These are phyloP conservation scores for Artemisia argyi DNA, from an alignment of 129 eudicot genomes.

Conservation along the genomic window DNA sequence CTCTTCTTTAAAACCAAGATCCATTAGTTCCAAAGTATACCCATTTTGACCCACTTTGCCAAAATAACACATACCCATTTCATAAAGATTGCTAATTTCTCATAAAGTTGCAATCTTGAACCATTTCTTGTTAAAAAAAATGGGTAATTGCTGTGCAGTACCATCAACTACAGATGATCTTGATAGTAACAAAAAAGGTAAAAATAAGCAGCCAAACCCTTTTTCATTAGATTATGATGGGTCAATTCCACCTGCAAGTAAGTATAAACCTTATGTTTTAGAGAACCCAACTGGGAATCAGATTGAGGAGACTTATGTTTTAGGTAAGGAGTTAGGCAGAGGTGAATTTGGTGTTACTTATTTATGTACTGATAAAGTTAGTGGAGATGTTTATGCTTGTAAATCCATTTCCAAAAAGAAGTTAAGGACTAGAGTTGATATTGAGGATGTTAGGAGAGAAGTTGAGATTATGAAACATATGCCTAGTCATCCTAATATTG, in stretches of 20 bases:
- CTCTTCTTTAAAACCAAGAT: conserved; percentile 5
- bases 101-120: not conserved
- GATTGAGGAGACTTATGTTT: conserved; percentile 55
- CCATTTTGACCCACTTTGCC: conserved; percentile 11
- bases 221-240: conserved; percentile 57
- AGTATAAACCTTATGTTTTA: conserved; percentile 64
- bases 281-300: conserved; percentile 75
- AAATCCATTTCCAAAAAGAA: conserved; percentile 91
- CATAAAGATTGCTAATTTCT: not conserved
- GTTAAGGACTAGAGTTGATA: conserved; percentile 75
- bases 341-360: conserved; percentile 95
- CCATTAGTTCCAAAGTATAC: not conserved
- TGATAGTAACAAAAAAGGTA: conserved; percentile 40
- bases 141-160: conserved; percentile 84
- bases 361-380: conserved; percentile 65
- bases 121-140: not conserved
- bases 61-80: conserved; percentile 18
- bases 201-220: conserved; percentile 74
- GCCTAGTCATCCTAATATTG: conserved; percentile 77
- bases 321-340: conserved; percentile 80
- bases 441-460: conserved; percentile 91
- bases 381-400: conserved; percentile 71
- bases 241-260: conserved; percentile 21
- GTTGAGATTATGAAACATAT: conserved; percentile 89
- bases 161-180: conserved; percentile 53